Evolutionary conservation across 768 basidiomycete species (phyloP).

Genomic region (Boletus pseudo-olivaceus): DNA sequence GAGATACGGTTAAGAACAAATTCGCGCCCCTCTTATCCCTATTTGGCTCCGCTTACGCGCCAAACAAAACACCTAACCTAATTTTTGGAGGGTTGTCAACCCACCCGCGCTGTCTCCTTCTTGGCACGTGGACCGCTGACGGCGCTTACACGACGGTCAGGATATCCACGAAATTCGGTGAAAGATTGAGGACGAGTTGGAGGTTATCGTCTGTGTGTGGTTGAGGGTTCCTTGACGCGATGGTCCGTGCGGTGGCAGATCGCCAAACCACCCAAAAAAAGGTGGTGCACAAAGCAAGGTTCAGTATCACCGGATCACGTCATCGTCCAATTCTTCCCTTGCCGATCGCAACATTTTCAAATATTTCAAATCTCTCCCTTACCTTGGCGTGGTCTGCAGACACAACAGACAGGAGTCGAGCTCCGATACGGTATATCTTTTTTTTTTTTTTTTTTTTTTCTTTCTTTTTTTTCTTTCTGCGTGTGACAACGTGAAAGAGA

Average conservation of each 20-base stretch:
- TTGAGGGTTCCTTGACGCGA: neutral
- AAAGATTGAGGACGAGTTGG: neutral
- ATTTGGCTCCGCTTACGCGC: conserved; percentile 40
- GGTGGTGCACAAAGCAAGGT: conserved; percentile 5
- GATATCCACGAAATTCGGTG: neutral
- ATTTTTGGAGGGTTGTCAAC: conserved; percentile 19
- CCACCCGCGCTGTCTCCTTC: conserved; percentile 2
- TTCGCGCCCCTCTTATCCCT: conserved; percentile 40
- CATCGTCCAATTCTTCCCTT: conserved; percentile 26
- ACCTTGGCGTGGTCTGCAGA: neutral
- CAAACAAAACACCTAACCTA: conserved; percentile 38
- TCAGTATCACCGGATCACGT: conserved; percentile 32
- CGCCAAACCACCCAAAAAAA: conserved; percentile 11
- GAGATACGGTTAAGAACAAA: conserved; percentile 37
- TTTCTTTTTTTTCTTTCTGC: neutral
- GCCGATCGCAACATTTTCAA: conserved; percentile 31
- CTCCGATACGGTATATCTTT: neutral
- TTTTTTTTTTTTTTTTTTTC: neutral
- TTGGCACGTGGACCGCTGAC: conserved; percentile 3
- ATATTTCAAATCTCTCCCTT: conserved; percentile 4
- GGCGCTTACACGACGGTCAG: conserved; percentile 1
- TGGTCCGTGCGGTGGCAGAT: conserved; percentile 34
- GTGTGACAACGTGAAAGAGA: neutral
- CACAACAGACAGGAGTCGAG: neutral
- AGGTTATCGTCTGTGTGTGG: neutral